phyloP scores from a whole-genome alignment of 2,329 filamentous ascomycete species.

The Fusarium sp. region DNA sequence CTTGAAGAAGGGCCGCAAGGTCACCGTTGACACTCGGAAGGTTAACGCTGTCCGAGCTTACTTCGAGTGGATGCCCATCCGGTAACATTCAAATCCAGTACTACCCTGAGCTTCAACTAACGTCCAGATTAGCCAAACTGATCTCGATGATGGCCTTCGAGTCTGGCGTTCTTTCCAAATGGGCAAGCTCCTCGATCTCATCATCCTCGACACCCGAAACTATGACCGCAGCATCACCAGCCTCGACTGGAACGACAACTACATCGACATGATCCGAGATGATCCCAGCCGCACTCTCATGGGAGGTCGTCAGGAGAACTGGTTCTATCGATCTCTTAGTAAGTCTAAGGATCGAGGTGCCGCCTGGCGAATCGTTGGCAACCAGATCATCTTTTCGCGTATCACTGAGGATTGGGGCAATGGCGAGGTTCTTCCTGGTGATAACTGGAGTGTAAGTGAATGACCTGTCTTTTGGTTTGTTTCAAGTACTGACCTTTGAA shows the following conservation, averaged over 20 bases:
- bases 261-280: conserved; percentile 61
- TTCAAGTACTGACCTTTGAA: neutral
- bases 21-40: conserved; percentile 78
- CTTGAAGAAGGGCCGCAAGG: neutral
- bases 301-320: conserved; percentile 77
- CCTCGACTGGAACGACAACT: conserved; percentile 36
- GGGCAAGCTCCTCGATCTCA: conserved; percentile 71
- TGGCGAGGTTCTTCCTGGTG: conserved; percentile 40
- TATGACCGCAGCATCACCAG: conserved; percentile 74
- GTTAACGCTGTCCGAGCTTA: conserved; percentile 78
- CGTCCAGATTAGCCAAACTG: conserved; percentile 11
- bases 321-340: conserved; percentile 72
- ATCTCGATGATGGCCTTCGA: conserved; percentile 72
- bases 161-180: conserved; percentile 75
- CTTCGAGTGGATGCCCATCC: conserved; percentile 66
- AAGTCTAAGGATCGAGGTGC: conserved; percentile 71
- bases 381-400: conserved; percentile 74
- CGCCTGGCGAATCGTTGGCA: conserved; percentile 76
- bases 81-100: conserved; percentile 51
- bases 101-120: neutral
- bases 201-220: conserved; percentile 75
- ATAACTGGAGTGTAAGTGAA: conserved; percentile 46
- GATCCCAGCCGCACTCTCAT: conserved; percentile 76
- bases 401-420: conserved; percentile 50
- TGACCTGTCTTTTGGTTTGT: fast-evolving